Percentiles rank a stretch among this genome's conserved stretches.
phyloP scores from a whole-genome alignment of 306 rosid genomes.

The Malus sylvestris region DNA sequence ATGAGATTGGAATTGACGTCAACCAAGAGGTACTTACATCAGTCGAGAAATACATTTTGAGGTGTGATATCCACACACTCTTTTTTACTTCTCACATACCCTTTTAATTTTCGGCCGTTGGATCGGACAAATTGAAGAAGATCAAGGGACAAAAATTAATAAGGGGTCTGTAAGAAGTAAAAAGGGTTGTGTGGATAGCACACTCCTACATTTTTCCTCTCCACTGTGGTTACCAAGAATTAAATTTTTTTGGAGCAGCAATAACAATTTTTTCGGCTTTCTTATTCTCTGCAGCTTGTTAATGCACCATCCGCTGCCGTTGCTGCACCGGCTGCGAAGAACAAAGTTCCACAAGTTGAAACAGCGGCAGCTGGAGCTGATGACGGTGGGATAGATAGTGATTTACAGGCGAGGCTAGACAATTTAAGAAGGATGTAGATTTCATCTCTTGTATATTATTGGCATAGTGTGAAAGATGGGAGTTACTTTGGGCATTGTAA shows the following conservation, averaged over 20 bases:
- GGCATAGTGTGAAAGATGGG: slow-evolving; percentile 24
- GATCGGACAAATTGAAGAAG: no score
- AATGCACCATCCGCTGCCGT: slow-evolving; percentile 80
- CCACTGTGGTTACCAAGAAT: background rate
- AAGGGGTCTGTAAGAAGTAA: no score
- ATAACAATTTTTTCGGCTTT: slow-evolving; percentile 12
- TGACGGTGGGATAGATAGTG: slow-evolving; percentile 79
- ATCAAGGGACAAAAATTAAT: no score
- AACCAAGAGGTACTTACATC: slow-evolving; percentile 71
- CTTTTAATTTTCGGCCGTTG: no score
- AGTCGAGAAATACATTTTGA: background rate
- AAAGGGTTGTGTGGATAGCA: no score
- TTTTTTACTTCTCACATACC: no score
- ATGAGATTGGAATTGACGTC: slow-evolving; percentile 78
- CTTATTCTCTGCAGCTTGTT: slow-evolving; percentile 57
- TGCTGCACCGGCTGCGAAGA: slow-evolving; percentile 65
- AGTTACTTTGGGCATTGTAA: slow-evolving; percentile 17
- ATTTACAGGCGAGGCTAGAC: slow-evolving; percentile 88
- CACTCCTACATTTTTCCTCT: background rate
- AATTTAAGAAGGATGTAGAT: slow-evolving; percentile 78
- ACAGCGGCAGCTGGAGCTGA: slow-evolving; percentile 39
- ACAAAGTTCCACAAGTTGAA: slow-evolving; percentile 79
- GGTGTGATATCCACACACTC: no score
- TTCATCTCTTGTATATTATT: slow-evolving; percentile 17
- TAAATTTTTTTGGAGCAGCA: background rate